Evolutionary conservation across 208 protist species (phyloP), one percentile per base, ranked within the genome.

Genomic region (Leptomonas seymouri): DNA sequence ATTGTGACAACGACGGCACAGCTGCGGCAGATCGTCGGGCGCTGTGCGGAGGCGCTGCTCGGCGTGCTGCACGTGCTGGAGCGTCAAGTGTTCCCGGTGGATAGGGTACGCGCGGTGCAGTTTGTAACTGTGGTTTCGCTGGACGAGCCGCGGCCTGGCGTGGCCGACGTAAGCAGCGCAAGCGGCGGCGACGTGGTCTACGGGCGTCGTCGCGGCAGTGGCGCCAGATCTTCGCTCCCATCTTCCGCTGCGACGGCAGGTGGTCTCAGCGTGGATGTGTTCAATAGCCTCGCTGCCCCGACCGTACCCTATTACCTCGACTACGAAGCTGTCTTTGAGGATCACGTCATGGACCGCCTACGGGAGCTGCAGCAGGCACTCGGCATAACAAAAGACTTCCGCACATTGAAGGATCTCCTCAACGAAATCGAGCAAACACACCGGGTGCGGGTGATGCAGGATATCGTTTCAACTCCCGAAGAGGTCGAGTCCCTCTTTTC

Each of bases 401-500:
- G 90, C 61, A 95, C 90, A 3, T 60, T 95, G 28, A 85, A 79
- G 60, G 90, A 95, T 50, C 53, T 95, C 31, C 65, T 91, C 16
- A 83, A 93, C 49, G 85, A 86, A 46, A 62, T 95, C 3, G 85
- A 87, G 73, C 79, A 62, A 20, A 48, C 49, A 2, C 75, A 86
- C 62, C 69, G 76, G 9, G 79, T 95, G 36, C 70, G 67, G 7
- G 90, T 95, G n/a, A 78, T 78, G 59, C 90, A 95, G 34, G 85
- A 91, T 30, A 73, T 95, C 36, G 67, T 90, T 12, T 76, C 85
- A 31, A 84, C 90, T 5, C 80, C 82, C 23, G 87, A 89, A 28
- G 90, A 95, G 59, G 64, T 95, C 0, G 86, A 91, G 78, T 76
- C 85, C 6, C 75, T 95, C 30, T 78, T 95, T 66, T 92, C 90